These are phyloP conservation scores for Abelmoschus esculentus DNA, from an alignment of 345 rosid species.

Conservation along the genomic window DNA sequence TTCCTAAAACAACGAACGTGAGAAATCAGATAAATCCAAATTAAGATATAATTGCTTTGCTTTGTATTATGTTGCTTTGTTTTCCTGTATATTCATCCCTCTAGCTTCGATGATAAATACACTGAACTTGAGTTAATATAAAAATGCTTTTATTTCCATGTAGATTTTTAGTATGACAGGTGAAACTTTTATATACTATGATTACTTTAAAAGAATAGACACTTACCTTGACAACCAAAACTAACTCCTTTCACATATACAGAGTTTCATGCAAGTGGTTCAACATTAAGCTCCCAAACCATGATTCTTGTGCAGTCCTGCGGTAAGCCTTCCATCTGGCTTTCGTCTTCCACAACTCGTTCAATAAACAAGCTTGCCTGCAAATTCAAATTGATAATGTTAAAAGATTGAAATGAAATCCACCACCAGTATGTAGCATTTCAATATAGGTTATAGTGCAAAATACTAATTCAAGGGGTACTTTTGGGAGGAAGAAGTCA, in stretches of 20 bases:
- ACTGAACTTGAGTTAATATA: neutral
- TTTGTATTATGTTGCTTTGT: neutral
- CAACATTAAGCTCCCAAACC: slow-evolving; percentile 39
- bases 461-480: neutral
- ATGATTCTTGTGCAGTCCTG: slow-evolving; percentile 41
- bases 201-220: neutral
- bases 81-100: neutral
- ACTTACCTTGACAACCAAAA: no score
- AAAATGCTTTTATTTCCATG: neutral
- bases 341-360: slow-evolving; percentile 65
- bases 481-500: neutral
- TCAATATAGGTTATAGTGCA: neutral
- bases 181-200: neutral
- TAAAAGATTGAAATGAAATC: slow-evolving; percentile 1
- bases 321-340: slow-evolving; percentile 55
- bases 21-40: neutral
- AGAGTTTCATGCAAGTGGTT: slow-evolving; percentile 25
- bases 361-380: slow-evolving; percentile 47
- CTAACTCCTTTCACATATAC: neutral
- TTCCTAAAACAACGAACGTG: neutral
- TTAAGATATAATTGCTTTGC: neutral
- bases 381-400: slow-evolving; percentile 8
- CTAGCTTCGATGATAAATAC: neutral
- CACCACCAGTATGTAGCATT: neutral
- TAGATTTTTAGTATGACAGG: neutral